Evolutionary conservation across 176 grass and related monocot species (phyloP).

Genomic region (Rhipidocladum racemiflorum): DNA sequence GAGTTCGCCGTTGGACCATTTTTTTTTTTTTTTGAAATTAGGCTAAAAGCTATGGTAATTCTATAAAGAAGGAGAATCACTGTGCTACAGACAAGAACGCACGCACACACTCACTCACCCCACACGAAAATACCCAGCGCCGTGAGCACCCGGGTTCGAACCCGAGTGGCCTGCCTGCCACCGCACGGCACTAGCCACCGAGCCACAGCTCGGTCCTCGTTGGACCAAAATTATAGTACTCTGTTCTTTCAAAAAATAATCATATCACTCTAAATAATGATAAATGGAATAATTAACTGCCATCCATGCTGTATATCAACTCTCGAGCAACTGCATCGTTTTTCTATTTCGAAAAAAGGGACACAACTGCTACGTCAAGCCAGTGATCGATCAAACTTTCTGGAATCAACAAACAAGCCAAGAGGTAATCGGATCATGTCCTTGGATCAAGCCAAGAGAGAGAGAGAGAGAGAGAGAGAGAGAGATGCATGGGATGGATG

Average conservation of each 20-base stretch:
- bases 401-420: neutral
- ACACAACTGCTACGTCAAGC: neutral
- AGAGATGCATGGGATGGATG: neutral
- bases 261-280: neutral
- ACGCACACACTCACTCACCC: too few species aligned
- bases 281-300: neutral
- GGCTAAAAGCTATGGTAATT: too few species aligned
- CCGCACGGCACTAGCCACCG: too few species aligned
- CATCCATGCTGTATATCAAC: neutral
- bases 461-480: neutral
- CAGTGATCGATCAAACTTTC: neutral
- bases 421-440: neutral
- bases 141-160: too few species aligned
- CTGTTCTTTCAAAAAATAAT: neutral
- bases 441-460: too few species aligned
- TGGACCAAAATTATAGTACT: neutral
- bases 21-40: too few species aligned
- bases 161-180: too few species aligned
- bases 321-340: neutral
- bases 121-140: too few species aligned
- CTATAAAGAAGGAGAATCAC: too few species aligned
- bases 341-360: neutral
- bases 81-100: too few species aligned
- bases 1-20: neutral
- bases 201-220: too few species aligned